phyloP scores from a whole-genome alignment of 257 asterid genomes.

The Petunia secreta region DNA sequence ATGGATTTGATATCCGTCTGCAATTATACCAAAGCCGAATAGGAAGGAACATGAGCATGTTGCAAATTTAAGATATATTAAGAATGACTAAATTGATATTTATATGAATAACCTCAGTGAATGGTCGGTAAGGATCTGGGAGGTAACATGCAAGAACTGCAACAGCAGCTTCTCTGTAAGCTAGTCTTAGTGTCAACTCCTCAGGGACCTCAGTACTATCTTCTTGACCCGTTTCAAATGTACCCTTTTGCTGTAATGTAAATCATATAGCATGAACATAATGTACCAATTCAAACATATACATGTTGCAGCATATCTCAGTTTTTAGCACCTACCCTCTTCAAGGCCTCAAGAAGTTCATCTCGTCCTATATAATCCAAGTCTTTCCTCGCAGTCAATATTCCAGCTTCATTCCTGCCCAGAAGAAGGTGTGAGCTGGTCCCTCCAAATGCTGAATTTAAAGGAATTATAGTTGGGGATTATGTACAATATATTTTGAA shows the following conservation, averaged over 20 bases:
- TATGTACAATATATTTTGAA: constrained; percentile 88
- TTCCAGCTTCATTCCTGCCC: constrained; percentile 98
- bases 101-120: constrained; percentile 55
- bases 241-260: constrained; percentile 91
- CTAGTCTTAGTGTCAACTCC: constrained; percentile 90
- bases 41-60: constrained; percentile 19
- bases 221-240: constrained; percentile 99
- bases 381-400: constrained; percentile 93
- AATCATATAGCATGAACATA: constrained; percentile 25
- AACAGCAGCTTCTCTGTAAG: constrained; percentile 97
- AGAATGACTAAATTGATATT: constrained; percentile 27
- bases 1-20: constrained; percentile 93
- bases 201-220: constrained; percentile 91
- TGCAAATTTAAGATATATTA: constrained; percentile 19
- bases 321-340: constrained; percentile 62
- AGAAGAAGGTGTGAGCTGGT: constrained; percentile 38
- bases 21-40: constrained; percentile 32
- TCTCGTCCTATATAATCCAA: constrained; percentile 86
- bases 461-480: constrained; percentile 26
- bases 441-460: constrained; percentile 29
- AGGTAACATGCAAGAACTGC: constrained; percentile 89
- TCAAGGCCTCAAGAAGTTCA: constrained; percentile 96
- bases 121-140: constrained; percentile 82
- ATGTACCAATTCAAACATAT: constrained; percentile 27
- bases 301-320: constrained; percentile 23